Evolutionary conservation across 148 eudicot genomes (phyloP).

Genomic region (Mesembryanthemum crystallinum): DNA sequence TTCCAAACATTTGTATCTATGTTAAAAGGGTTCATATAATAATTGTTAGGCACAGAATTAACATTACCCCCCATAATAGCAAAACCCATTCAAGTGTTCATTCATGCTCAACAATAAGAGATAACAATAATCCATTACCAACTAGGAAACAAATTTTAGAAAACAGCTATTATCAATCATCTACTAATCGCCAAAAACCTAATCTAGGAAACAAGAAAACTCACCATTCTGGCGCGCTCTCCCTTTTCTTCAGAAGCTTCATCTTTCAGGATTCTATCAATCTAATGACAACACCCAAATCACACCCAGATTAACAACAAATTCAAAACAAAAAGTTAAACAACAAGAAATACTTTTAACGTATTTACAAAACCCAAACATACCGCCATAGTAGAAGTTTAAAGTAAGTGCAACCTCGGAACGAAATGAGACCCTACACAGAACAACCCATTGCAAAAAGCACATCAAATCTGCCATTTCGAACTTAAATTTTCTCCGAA

Average conservation of each 20-base stretch:
- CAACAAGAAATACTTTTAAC: background rate
- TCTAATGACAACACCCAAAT: slow-evolving; percentile 32
- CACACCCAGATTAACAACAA: slow-evolving; percentile 1
- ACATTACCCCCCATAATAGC: no score
- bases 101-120: background rate
- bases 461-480: background rate
- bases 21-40: background rate
- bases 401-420: background rate
- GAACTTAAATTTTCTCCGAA: background rate
- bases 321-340: background rate
- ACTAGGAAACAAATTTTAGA: background rate
- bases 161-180: background rate
- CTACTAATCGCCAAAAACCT: background rate
- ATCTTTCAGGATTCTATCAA: slow-evolving; percentile 69
- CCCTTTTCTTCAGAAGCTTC: slow-evolving; percentile 98
- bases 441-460: background rate
- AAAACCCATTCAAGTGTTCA: background rate
- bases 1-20: no score
- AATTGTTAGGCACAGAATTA: no score
- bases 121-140: background rate
- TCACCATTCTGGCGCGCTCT: slow-evolving; percentile 97
- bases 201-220: slow-evolving; percentile 17
- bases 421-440: slow-evolving; percentile 9
- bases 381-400: slow-evolving; percentile 27
- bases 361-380: slow-evolving; percentile 6